Conservation (phyloP, 345 rosid genomes). For the Aegle marmelos region DNA sequence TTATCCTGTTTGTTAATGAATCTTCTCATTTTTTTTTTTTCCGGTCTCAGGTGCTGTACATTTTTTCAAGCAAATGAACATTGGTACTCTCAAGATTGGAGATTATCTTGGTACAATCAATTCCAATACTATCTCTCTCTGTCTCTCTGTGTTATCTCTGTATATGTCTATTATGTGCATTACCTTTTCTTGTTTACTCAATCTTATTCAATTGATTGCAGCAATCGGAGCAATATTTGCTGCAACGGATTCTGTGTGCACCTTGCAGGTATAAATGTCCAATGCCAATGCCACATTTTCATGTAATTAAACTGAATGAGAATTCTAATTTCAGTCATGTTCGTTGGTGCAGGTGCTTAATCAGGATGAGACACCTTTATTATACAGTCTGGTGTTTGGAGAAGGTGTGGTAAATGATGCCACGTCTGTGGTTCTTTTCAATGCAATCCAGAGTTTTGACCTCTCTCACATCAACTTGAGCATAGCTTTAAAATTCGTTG, state of each 20-base stretch:
- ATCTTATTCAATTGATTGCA: constrained; percentile 26
- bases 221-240: constrained; percentile 98
- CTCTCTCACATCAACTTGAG: constrained; percentile 58
- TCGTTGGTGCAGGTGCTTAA: constrained; percentile 64
- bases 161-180: background rate
- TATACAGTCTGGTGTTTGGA: constrained; percentile 91
- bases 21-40: background rate
- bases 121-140: background rate
- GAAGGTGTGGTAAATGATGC: constrained; percentile 99
- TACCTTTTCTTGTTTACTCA: constrained; percentile 12
- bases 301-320: constrained; percentile 1
- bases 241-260: constrained; percentile 98
- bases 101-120: constrained; percentile 74
- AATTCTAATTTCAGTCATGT: background rate
- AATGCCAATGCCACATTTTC: background rate
- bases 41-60: constrained; percentile 56
- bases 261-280: constrained; percentile 65
- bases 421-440: constrained; percentile 93
- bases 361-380: constrained; percentile 88
- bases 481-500: constrained; percentile 53
- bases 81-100: constrained; percentile 55
- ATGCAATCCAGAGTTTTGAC: constrained; percentile 86
- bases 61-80: constrained; percentile 68
- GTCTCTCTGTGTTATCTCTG: background rate
- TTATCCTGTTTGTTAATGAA: background rate